Evolutionary conservation across 768 basidiomycete genomes (phyloP).

Genomic region (Cystobasidium onofrii): DNA sequence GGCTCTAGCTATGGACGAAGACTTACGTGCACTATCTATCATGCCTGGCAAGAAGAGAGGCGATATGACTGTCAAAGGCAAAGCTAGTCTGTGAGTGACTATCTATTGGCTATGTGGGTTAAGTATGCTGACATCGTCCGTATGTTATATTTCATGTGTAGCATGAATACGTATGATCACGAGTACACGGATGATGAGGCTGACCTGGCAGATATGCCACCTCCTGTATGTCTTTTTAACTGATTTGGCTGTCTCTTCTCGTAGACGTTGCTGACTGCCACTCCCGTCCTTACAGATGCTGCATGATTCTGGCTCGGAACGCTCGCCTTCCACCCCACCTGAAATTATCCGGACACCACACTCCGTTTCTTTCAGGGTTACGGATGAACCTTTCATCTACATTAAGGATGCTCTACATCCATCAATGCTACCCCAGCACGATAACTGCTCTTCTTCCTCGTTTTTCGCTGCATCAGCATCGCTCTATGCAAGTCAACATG

Average conservation of each 20-base stretch:
- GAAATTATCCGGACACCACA: background rate
- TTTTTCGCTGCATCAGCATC: background rate
- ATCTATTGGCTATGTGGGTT: background rate
- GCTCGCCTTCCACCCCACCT: background rate
- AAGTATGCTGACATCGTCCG: background rate
- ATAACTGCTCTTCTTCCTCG: background rate
- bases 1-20: background rate
- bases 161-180: background rate
- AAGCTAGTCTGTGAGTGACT: background rate
- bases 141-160: background rate
- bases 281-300: background rate
- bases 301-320: background rate
- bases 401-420: background rate
- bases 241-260: background rate
- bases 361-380: background rate
- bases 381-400: background rate
- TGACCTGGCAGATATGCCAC: background rate
- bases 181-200: constrained; percentile 1
- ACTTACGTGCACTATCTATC: background rate
- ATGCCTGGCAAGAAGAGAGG: background rate
- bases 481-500: background rate
- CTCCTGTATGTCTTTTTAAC: background rate
- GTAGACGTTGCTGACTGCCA: background rate
- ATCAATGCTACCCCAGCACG: background rate
- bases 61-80: background rate